Conservation (phyloP, 2,329 filamentous ascomycete species). For the Alternaria sp. region DNA sequence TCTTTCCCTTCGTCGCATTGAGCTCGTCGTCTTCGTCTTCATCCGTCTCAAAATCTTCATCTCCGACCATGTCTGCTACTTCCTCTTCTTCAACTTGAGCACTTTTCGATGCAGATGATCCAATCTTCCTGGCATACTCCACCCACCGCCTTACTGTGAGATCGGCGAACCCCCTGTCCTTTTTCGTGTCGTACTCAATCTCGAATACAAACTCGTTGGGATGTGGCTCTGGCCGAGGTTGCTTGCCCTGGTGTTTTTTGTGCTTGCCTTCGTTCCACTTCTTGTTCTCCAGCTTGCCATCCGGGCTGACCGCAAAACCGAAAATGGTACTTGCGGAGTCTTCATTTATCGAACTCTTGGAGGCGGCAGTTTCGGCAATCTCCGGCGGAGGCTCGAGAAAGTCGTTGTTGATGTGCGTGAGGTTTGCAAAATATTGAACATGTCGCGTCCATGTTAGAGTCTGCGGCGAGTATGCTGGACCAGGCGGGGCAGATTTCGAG, state of each 20-base stretch:
- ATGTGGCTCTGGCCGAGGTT: conserved; percentile 60
- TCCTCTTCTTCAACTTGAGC: conserved; percentile 26
- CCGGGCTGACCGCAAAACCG: conserved; percentile 37
- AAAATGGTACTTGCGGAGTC: conserved; percentile 31
- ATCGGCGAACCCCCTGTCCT: conserved; percentile 80
- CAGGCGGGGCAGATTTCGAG: conserved; percentile 74
- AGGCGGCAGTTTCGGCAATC: not conserved
- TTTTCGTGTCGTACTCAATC: conserved; percentile 85
- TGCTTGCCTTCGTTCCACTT: conserved; percentile 73
- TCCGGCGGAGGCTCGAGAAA: conserved; percentile 46
- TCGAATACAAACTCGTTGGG: conserved; percentile 75
- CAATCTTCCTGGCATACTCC: conserved; percentile 81
- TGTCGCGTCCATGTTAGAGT: conserved; percentile 80
- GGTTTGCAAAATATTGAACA: conserved; percentile 91
- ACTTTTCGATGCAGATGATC: conserved; percentile 54
- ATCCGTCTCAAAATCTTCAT: conserved; percentile 29
- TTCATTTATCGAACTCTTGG: conserved; percentile 14
- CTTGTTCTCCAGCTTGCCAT: conserved; percentile 36
- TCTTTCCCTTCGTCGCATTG: conserved; percentile 47
- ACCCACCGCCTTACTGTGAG: conserved; percentile 85
- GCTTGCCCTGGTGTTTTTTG: conserved; percentile 63
- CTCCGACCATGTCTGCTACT: conserved; percentile 14
- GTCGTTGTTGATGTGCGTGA: conserved; percentile 88
- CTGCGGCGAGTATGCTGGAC: conserved; percentile 90
- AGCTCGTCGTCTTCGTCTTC: conserved; percentile 33